A percentile compares a stretch with the other conserved stretches of the same genome.
Evolutionary conservation across 2,329 filamentous ascomycete species (phyloP).

Genomic region (Sclerotiophoma versabilis): DNA sequence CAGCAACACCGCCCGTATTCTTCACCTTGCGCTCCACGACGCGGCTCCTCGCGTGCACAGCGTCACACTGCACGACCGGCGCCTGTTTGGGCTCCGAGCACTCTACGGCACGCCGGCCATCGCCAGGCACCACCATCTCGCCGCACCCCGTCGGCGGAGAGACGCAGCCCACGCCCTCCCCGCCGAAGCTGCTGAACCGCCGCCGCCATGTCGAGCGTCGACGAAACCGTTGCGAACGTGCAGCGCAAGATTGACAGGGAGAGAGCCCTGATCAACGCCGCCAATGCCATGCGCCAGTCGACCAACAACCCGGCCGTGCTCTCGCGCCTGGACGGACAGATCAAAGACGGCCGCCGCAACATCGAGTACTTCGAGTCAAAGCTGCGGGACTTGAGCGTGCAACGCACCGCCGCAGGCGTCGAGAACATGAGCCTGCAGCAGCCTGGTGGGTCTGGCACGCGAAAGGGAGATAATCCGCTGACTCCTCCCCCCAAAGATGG

Average conservation of each 20-base stretch:
- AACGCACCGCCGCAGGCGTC: constrained; percentile 73
- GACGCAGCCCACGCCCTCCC: constrained; percentile 31
- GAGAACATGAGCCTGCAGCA: constrained; percentile 68
- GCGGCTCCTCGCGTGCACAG: constrained; percentile 17
- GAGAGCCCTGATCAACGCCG: constrained; percentile 91
- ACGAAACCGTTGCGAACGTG: constrained; percentile 77
- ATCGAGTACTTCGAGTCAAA: constrained; percentile 95
- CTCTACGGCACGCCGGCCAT: constrained; percentile 26
- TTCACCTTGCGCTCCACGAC: constrained; percentile 9
- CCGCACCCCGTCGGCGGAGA: constrained; percentile 37
- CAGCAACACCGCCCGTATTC: constrained; percentile 10
- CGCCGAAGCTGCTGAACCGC: constrained; percentile 22
- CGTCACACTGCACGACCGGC: constrained; percentile 22
- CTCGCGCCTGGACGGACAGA: constrained; percentile 89
- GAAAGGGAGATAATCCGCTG: constrained; percentile 47
- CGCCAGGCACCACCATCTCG: constrained; percentile 36
- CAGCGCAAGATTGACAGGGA: constrained; percentile 98
- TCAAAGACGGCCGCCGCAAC: constrained; percentile 91
- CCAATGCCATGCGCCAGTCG: constrained; percentile 92
- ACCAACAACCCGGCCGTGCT: constrained; percentile 93
- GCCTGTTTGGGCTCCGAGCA: constrained; percentile 37
- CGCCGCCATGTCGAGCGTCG: constrained; percentile 64
- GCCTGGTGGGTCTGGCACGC: constrained; percentile 53
- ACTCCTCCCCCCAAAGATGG: constrained; percentile 77
- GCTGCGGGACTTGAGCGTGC: constrained; percentile 85